Base-by-base conservation (phyloP, 495 filamentous ascomycete genomes). In the Pseudomonodictys pantanalensis region DNA sequence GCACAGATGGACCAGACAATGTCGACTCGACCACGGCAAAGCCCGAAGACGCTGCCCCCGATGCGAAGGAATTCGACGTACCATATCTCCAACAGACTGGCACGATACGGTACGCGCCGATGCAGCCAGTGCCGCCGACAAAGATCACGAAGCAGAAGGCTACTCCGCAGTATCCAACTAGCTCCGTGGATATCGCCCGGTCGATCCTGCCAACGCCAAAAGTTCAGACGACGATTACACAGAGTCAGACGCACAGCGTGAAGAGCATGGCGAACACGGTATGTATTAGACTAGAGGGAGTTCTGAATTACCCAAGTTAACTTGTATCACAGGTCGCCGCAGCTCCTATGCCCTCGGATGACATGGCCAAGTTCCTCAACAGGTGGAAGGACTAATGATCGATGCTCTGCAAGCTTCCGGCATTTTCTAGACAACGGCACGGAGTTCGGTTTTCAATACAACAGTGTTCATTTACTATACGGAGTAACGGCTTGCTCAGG, bases 81-180 rank as follows among this genome's bases (percentile, higher is more conserved):
- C 79, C 83, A 0, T 91, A 87, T 65, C 77, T 76, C 7, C 59
- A 78, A 57, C 87, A 91, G 67, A 80, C 77, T 8, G 88, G 87
- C 4, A 58, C 74, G 32, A 88, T 79, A 3, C 80, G 78, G 69
- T 90, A 86, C 72, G 88, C 88, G 24, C 87, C 87, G 0, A 86
- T 89, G 86, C 84, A 86, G 53, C 81, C 79, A 48, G 76, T 81
- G 32, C 86, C 88, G 12, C 79, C 78, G 10, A 85, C 79, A 17
- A 82, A 82, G 43, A 90, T 91, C 52, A 84, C 81, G 18, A 73
- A 69, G 15, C 78, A 81, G 55, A 75, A 73, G 1, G 69, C 73
- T 4, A 80, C 72, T 18, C 81, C 83, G 23, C 74, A 83, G 54
- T 84, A 79, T 64, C 84, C 87, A 22, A 84, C 86, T 2, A 87